Evolutionary conservation across 2,329 filamentous ascomycete species (phyloP), one percentile per base, ranked within the genome.

Genomic region (Penicillium sp.): DNA sequence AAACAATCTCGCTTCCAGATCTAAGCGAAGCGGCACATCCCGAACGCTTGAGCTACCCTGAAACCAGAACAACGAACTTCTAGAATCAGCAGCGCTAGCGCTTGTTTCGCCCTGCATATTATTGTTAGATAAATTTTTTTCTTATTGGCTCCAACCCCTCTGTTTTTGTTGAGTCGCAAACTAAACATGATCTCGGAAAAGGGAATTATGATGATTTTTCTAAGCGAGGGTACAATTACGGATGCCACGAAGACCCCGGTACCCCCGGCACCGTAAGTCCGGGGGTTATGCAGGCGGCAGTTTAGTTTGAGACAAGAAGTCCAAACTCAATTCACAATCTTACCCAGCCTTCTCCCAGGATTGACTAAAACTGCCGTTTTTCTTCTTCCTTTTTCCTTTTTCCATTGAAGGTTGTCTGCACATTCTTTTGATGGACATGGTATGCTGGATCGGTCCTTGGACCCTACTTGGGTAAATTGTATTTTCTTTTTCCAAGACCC

Each of bases 11-110:
- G 43, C 35, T 42, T 46, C 35, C 12, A 27, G 15, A 9, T 31
- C 10, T 56, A 56, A 58, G 52, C 56, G 56, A 58, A 56, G 40
- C 47, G 52, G 56, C 12, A 15, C 31, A 50, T 5, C 9, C 52
- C 33, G 41, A 49, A 48, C 2, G 4, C 13, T 29, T 42, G 27
- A 42, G 35, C 41, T 33, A 38, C 10, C 23, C 2, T 9, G 25
- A 10, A 27, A 4, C 21, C 7, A n/a, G 17, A 48, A 35, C 35
- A 48, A 41, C 31, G 37, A 25, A 7, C 13, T 31, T 29, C 42
- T 19, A n/a, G 17, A 27, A 3, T 19, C 25, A 12, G 13, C 6
- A 8, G 27, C 27, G 7, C 27, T 27, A 27, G 27, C 42, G 25
- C 25, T 29, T 45, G 25, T 45, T 45, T 45, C 8, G 5, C 15